phyloP scores from a whole-genome alignment of 2,329 filamentous ascomycete species.

The Cladophialophora psammophila region DNA sequence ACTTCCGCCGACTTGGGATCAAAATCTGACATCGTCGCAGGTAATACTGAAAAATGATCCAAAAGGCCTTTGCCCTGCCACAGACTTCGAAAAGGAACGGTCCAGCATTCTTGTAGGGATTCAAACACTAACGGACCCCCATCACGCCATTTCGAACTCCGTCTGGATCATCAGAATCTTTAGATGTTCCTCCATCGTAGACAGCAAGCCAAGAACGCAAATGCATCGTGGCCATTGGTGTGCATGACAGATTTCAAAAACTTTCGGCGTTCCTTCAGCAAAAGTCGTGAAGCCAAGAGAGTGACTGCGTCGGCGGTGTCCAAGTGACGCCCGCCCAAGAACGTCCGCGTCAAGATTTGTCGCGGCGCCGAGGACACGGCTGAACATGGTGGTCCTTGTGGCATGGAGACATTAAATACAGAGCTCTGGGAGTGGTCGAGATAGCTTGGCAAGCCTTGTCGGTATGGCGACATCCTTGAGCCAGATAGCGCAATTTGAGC shows the following conservation, averaged over 20 bases:
- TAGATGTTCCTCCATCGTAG: neutral
- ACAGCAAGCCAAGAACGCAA: neutral
- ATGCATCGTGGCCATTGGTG: neutral
- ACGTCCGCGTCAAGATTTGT: neutral
- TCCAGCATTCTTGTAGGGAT: slow-evolving; percentile 9
- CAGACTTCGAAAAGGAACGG: neutral
- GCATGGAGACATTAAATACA: neutral
- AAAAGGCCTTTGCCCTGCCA: neutral
- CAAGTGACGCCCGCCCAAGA: neutral
- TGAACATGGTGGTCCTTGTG: neutral
- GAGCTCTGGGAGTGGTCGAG: neutral
- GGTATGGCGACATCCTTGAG: slow-evolving; percentile 17
- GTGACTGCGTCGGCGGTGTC: neutral
- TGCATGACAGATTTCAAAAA: slow-evolving; percentile 2
- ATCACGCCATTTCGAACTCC: neutral
- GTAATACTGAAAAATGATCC: neutral
- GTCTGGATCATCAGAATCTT: neutral
- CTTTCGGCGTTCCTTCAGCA: neutral
- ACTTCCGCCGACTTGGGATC: slow-evolving; percentile 8
- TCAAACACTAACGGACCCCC: neutral
- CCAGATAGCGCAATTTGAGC: slow-evolving; percentile 9
- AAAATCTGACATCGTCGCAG: slow-evolving; percentile 12
- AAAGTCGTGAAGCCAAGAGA: neutral
- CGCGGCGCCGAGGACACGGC: slow-evolving; percentile 7
- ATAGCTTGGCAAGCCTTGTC: slow-evolving; percentile 16